Evolutionary conservation across 1,284 basidiomycete genomes (phyloP), one percentile per base, ranked within the genome.

Genomic region (Puccinia novopanici): DNA sequence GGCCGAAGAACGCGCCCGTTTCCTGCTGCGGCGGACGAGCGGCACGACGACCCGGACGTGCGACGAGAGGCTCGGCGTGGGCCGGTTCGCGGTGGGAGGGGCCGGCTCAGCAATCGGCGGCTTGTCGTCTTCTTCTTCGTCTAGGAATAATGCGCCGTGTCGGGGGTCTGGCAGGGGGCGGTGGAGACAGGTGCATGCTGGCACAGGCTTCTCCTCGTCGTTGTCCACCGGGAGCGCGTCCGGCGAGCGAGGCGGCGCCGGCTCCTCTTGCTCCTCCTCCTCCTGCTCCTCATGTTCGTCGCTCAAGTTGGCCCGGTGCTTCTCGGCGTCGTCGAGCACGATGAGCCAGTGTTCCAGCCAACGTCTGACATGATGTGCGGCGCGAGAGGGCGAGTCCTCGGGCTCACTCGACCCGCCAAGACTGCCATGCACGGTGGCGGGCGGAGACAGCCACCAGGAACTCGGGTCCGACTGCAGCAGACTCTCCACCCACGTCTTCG

Each of bases 261-360:
- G n/a, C n/a, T n/a, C n/a, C n/a, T n/a, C n/a, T n/a, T n/a, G n/a
- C n/a, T n/a, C n/a, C n/a, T n/a, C n/a, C n/a, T n/a, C n/a, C n/a
- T n/a, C n/a, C n/a, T n/a, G 37, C 8, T 63, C 59, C 13, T 63
- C 10, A 5, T 63, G 17, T 3, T n/a, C 34, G 10, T 61, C 59
- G 59, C 10, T 27, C 4, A 61, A 19, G 17, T 4, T 4, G 3
- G 15, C 22, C 40, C 65, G 2, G 15, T 54, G 24, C 13, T 12
- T 54, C 17, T 72, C n/a, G 30, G 70, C 70, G 2, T 61, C 37
- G 61, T 75, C 45, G 4, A 75, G 30, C 1, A 45, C 40, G 12
- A 22, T 30, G 22, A 48, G 57, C 74, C 74, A 75, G 34, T 63
- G 12, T 8, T 63, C 57, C 17, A 75, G 61, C 74, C 74, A 75